Evolutionary conservation across 805 yeast species (phyloP).

Genomic region (Nakazawaea peltata): DNA sequence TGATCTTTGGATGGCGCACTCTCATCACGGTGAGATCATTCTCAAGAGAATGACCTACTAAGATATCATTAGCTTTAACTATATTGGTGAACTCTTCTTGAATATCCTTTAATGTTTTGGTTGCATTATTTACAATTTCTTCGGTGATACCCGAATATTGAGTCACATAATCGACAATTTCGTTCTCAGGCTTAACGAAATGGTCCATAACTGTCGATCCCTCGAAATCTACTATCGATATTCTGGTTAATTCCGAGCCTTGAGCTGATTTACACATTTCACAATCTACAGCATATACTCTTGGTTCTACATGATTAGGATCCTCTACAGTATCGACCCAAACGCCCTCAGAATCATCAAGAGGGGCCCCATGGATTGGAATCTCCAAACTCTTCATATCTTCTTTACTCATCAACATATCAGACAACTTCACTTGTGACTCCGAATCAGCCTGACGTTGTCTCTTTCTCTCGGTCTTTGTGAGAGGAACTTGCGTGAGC

Average conservation of each 20-base stretch:
- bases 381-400: constrained; percentile 42
- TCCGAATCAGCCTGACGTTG: constrained; percentile 24
- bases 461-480: constrained; percentile 46
- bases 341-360: constrained; percentile 20
- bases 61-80: constrained; percentile 50
- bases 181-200: constrained; percentile 69
- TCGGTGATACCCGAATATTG: constrained; percentile 81
- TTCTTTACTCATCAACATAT: constrained; percentile 42
- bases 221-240: constrained; percentile 63
- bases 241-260: constrained; percentile 68
- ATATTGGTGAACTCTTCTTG: constrained; percentile 45
- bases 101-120: constrained; percentile 58
- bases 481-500: constrained; percentile 47
- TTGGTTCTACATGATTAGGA: constrained; percentile 46
- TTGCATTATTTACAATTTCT: constrained; percentile 52
- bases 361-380: too few relatives aligned
- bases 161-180: constrained; percentile 76
- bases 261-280: constrained; percentile 73
- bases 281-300: constrained; percentile 80
- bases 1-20: constrained; percentile 61
- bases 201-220: constrained; percentile 58
- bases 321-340: constrained; percentile 14
- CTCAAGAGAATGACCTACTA: constrained; percentile 88
- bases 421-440: constrained; percentile 34
- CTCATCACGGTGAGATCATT: constrained; percentile 69